Percentiles rank a stretch among this genome's conserved stretches.
Conservation (phyloP, 208 protist genomes). For the Leishmania gerbilli region DNA sequence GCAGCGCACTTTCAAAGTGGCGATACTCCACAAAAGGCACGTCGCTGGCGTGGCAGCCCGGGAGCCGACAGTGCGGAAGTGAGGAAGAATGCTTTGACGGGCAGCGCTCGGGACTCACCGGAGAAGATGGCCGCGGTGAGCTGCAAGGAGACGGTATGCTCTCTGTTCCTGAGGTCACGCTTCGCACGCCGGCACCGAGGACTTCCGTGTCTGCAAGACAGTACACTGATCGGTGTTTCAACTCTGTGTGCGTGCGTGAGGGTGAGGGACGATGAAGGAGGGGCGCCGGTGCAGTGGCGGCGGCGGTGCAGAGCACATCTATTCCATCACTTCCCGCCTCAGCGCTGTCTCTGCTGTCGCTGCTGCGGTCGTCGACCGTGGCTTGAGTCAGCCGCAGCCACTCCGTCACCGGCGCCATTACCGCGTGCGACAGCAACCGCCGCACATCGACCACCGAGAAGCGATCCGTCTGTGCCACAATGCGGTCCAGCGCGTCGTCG, state of each 20-base stretch:
- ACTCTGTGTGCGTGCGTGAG: background rate
- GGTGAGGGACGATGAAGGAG: background rate
- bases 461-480: slow-evolving; percentile 58
- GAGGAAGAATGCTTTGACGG: background rate
- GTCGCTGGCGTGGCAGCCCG: background rate
- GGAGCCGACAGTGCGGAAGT: background rate
- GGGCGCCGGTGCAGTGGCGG: slow-evolving; percentile 4
- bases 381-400: slow-evolving; percentile 48
- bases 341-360: background rate
- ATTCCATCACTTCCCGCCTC: background rate
- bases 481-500: slow-evolving; percentile 35
- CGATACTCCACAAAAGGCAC: slow-evolving; percentile 21
- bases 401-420: slow-evolving; percentile 93
- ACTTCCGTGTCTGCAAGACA: background rate
- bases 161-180: background rate
- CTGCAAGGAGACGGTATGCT: background rate
- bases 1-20: slow-evolving; percentile 33
- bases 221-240: background rate
- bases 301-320: background rate
- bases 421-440: slow-evolving; percentile 87
- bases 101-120: background rate
- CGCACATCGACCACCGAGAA: slow-evolving; percentile 95
- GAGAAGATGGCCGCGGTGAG: slow-evolving; percentile 4
- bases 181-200: slow-evolving; percentile 1
- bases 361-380: slow-evolving; percentile 38